A percentile compares a stretch with the other conserved stretches of the same genome.
Evolutionary conservation across 2,329 filamentous ascomycete genomes (phyloP).

Genomic region (Diaporthe amygdali): DNA sequence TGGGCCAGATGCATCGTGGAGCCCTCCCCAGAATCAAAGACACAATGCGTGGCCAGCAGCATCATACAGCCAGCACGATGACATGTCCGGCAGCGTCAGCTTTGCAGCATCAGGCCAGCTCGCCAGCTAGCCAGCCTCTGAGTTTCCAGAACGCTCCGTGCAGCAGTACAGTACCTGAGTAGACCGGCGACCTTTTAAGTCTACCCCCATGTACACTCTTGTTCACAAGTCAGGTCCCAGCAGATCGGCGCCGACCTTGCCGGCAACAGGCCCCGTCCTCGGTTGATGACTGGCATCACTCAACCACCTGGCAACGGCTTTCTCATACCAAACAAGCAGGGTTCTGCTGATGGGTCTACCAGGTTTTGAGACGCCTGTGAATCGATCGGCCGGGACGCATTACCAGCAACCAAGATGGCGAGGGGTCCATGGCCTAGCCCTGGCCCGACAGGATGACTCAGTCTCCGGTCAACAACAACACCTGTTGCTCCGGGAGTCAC

Average conservation of each 20-base stretch:
- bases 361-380: background rate
- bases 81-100: background rate
- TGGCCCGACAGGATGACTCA: background rate
- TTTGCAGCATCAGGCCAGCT: background rate
- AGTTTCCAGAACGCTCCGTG: slow-evolving; percentile 8
- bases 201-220: background rate
- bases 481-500: background rate
- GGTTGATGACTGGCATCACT: background rate
- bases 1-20: slow-evolving; percentile 5
- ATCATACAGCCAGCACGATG: background rate
- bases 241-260: slow-evolving; percentile 4
- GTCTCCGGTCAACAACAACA: background rate
- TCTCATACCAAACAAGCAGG: slow-evolving; percentile 7
- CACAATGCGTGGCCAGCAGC: background rate
- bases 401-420: background rate
- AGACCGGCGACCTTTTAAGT: background rate
- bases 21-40: background rate
- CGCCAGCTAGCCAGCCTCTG: background rate
- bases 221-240: slow-evolving; percentile 12
- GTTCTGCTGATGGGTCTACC: background rate
- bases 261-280: slow-evolving; percentile 3
- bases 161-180: too few relatives aligned
- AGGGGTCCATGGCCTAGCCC: background rate
- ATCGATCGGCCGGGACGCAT: background rate
- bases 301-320: background rate